Evolutionary conservation across 331 rosid genomes (phyloP), one percentile per base, ranked within the genome.

Genomic region (Pyracantha coccinea): DNA sequence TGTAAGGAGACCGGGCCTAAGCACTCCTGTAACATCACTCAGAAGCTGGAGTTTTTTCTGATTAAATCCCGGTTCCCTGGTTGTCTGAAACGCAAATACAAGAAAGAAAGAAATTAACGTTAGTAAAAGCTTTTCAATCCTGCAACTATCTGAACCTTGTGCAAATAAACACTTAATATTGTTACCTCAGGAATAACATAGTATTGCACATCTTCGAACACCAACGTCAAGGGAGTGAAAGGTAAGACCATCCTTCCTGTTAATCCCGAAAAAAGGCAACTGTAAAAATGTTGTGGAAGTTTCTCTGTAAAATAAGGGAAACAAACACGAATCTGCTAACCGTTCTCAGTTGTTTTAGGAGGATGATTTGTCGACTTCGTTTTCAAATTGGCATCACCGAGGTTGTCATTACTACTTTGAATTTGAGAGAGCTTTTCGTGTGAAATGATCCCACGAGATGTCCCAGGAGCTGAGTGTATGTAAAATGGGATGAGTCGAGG

Each of bases 201-300:
- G 82, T 84, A 88, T 54, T 86, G 89, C 75, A 86, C 82, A 80
- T 84, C 83, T 55, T 69, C 72, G 74, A 88, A 88, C 60, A 76
- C 82, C 45, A 86, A 44, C 21, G 85, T 77, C 55, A 86, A 65
- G 66, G 90, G 93, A 66, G 82, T 85, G 73, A 85, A 89, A 16
- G 92, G 95, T 58, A 87, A 76, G 70, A 78, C 85, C 81, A 83
- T 72, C 74, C 79, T 85, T 69, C 88, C 86, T 75, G 86, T 23
- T 32, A 54, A 60, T 64, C 11, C 7, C 35, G 57, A 76, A 72
- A 72, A 38, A 25, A 7, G 66, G 47, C 63, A 20, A 13, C 6
- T 12, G 24, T 45, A 38, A 53, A 68, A 38, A 7, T 1, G 31
- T 14, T 4, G 57, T 52, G 4, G 52, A 63, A 45, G 8, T 63